These are phyloP conservation scores for Yamadazyma laniorum DNA, from an alignment of 805 yeast species.

Conservation along the genomic window DNA sequence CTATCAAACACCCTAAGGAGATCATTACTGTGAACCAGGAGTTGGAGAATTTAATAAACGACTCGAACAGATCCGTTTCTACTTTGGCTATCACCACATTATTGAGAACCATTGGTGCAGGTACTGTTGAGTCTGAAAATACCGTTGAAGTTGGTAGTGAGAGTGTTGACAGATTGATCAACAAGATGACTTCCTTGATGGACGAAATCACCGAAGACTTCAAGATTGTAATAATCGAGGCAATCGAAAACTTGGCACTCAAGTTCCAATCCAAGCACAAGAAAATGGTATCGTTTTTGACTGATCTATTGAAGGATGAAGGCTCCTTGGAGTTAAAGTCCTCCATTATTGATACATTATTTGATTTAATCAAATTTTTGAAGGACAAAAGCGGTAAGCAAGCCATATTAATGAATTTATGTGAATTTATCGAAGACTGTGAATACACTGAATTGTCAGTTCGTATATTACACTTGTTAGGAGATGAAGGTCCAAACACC, in stretches of 20 bases:
- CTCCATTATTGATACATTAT: conserved; percentile 86
- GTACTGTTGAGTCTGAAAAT: conserved; percentile 25
- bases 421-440: conserved; percentile 98
- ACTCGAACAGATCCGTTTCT: conserved; percentile 85
- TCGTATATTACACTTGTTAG: conserved; percentile 87
- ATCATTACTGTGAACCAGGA: conserved; percentile 78
- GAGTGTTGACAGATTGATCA: conserved; percentile 79
- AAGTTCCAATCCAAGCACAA: conserved; percentile 92
- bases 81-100: conserved; percentile 96
- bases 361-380: conserved; percentile 83
- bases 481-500: conserved; percentile 91
- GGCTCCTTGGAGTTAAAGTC: conserved; percentile 86
- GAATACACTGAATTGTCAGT: conserved; percentile 92
- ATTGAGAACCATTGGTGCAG: conserved; percentile 88
- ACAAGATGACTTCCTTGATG: conserved; percentile 84
- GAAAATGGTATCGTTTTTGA: conserved; percentile 74
- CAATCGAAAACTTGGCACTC: conserved; percentile 85
- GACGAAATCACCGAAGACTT: conserved; percentile 95
- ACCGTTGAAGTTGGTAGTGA: conserved; percentile 44
- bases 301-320: conserved; percentile 83
- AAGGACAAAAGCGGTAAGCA: conserved; percentile 73
- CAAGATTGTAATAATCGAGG: conserved; percentile 91
- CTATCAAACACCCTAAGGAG: conserved; percentile 77
- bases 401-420: conserved; percentile 77
- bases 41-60: conserved; percentile 82